Evolutionary conservation across 805 yeast species (phyloP).

Genomic region (Komagataella ulmi): DNA sequence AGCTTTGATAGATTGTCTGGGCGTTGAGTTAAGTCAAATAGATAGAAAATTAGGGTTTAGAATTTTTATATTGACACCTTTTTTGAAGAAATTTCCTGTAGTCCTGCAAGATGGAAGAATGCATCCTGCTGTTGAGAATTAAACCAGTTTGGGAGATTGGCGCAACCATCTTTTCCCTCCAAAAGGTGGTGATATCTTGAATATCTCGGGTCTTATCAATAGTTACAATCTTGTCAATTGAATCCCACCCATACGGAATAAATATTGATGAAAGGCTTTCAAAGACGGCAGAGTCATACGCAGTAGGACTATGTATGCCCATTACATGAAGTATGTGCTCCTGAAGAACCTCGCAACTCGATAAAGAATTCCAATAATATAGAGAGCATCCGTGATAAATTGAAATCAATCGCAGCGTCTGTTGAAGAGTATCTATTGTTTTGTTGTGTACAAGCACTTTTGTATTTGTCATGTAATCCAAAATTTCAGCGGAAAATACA

Average conservation of each 20-base stretch:
- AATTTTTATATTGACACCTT: not conserved
- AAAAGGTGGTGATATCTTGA: conserved; percentile 3
- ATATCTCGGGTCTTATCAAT: conserved; percentile 20
- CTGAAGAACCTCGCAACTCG: not conserved
- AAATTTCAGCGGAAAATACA: not conserved
- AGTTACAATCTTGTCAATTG: conserved; percentile 33
- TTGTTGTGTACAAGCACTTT: not conserved
- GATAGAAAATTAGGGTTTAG: not conserved
- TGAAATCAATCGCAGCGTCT: not conserved
- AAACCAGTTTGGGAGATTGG: not conserved
- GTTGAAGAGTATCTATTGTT: conserved; percentile 1
- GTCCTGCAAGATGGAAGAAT: not conserved
- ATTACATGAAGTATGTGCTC: not conserved
- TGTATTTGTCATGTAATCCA: not conserved
- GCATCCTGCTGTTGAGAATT: not conserved
- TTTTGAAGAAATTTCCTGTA: not conserved
- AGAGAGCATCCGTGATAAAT: conserved; percentile 1
- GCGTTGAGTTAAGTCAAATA: not conserved
- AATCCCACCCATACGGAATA: conserved; percentile 38
- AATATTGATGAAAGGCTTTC: conserved; percentile 4
- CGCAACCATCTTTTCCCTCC: conserved; percentile 15
- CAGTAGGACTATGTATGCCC: not conserved
- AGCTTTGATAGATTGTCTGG: no score
- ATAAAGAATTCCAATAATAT: not conserved
- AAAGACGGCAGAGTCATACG: not conserved